These are phyloP conservation scores for Cordyceps javanica DNA, from an alignment of 2,329 filamentous ascomycete genomes.

Conservation along the genomic window DNA sequence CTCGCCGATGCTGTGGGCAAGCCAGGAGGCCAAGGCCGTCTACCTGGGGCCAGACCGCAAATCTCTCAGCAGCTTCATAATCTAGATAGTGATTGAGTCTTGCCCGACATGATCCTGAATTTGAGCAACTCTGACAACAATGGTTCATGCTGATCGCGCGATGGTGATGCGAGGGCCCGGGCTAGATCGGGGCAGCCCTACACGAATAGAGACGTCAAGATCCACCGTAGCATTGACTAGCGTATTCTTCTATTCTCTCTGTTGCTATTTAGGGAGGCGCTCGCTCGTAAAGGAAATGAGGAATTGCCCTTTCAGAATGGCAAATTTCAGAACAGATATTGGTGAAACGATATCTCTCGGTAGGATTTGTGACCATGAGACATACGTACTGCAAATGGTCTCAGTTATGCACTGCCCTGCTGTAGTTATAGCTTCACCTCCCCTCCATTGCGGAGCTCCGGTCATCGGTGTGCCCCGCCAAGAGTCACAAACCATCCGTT, in stretches of 20 bases:
- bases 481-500: slow-evolving; percentile 1
- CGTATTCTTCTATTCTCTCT: too few species aligned
- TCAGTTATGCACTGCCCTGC: not conserved
- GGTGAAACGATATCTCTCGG: too few species aligned
- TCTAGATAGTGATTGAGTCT: not conserved
- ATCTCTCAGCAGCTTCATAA: slow-evolving; percentile 12
- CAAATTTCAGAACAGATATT: too few species aligned
- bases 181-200: too few species aligned
- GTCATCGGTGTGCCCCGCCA: slow-evolving; percentile 13
- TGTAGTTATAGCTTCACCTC: not conserved
- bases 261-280: too few species aligned
- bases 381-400: too few species aligned
- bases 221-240: too few species aligned
- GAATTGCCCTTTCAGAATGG: too few species aligned
- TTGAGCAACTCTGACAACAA: not conserved
- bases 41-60: slow-evolving; percentile 22
- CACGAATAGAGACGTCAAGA: too few species aligned
- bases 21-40: slow-evolving; percentile 19
- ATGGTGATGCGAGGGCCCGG: too few species aligned
- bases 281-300: too few species aligned
- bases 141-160: not conserved
- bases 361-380: not conserved
- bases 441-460: not conserved
- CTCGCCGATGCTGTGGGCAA: slow-evolving; percentile 18
- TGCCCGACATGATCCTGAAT: too few species aligned